phyloP scores from a whole-genome alignment of 2,329 filamentous ascomycete genomes.

The Aquanectria penicillioides region DNA sequence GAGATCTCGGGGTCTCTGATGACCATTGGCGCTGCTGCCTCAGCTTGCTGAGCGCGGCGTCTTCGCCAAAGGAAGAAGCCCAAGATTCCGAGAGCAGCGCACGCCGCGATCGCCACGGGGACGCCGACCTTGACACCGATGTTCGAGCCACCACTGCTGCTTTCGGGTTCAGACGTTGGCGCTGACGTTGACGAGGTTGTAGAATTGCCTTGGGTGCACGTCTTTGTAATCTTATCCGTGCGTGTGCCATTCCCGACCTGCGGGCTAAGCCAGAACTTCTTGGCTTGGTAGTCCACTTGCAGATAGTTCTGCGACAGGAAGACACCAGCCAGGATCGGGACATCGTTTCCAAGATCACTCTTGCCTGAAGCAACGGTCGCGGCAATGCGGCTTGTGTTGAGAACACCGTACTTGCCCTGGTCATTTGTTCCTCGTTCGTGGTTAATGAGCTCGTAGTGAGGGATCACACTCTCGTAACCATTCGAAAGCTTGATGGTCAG shows the following conservation, averaged over 20 bases:
- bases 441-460: conserved; percentile 19
- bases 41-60: too few species aligned
- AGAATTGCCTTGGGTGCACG: conserved; percentile 2
- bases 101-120: not conserved
- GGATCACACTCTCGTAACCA: conserved; percentile 16
- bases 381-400: conserved; percentile 17
- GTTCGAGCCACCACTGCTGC: not conserved
- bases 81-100: conserved; percentile 3
- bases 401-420: conserved; percentile 16
- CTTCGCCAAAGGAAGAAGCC: conserved; percentile 11
- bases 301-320: conserved; percentile 19
- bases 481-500: conserved; percentile 13
- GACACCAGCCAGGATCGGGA: conserved; percentile 16
- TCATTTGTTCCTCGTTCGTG: conserved; percentile 18
- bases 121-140: conserved; percentile 17
- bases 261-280: conserved; percentile 22
- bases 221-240: conserved; percentile 6
- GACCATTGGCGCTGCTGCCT: too few species aligned
- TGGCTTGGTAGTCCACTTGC: not conserved
- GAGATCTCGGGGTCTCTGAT: not conserved
- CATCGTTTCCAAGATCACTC: conserved; percentile 14
- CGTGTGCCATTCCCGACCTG: conserved; percentile 15
- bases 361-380: conserved; percentile 5
- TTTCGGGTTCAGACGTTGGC: not conserved
- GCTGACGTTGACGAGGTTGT: not conserved